Evolutionary conservation across 805 yeast species (phyloP), one percentile per base, ranked within the genome.

Genomic region (Clavispora carvajalis): DNA sequence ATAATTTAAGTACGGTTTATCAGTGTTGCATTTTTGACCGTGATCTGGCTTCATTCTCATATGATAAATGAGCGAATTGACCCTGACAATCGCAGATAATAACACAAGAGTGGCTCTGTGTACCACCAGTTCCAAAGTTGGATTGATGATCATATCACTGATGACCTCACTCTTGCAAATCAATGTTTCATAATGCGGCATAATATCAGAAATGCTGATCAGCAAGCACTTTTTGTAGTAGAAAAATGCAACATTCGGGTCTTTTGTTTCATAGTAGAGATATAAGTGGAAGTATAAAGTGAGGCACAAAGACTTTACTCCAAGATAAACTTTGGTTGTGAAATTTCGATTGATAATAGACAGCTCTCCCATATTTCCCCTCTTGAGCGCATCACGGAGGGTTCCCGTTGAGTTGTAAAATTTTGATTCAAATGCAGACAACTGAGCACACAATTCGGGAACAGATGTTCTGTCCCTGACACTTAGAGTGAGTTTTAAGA

Each of bases 21-120:
- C 50, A 11, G 4, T 24, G 5, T 33, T 35, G 38, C 40, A 40
- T 12, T 19, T 28, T 11, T 35, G 26, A 10, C 47, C 51, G 45
- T 64, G 69, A 4, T 53, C 53, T 2, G 51, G 39, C 3, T 51
- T 39, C 7, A 28, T 47, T 18, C 52, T 52, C 54, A 56, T 42
- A 21, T 51, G 52, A 37, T 53, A 55, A 15, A 65, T 58, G 3
- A 50, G 38, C 30, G 58, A 59, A 42, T 65, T 67, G 9, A 57
- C 53, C 28, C 65, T 51, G 3, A 63, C 52, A 7, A 64, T 54
- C 6, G 60, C 51, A 1, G 68, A 61, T 26, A 63, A 44, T 33
- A 56, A 48, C 4, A 62, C 45, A 45, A 57, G 61, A 42, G 59
- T 62, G 7, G 63, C 42, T 43, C 60, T 63, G 39, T 64, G 68